A percentile compares a stretch with the other conserved stretches of the same genome.
These are phyloP conservation scores for Ogataea pignaliae DNA, from an alignment of 805 yeast genomes.

Conservation along the genomic window DNA sequence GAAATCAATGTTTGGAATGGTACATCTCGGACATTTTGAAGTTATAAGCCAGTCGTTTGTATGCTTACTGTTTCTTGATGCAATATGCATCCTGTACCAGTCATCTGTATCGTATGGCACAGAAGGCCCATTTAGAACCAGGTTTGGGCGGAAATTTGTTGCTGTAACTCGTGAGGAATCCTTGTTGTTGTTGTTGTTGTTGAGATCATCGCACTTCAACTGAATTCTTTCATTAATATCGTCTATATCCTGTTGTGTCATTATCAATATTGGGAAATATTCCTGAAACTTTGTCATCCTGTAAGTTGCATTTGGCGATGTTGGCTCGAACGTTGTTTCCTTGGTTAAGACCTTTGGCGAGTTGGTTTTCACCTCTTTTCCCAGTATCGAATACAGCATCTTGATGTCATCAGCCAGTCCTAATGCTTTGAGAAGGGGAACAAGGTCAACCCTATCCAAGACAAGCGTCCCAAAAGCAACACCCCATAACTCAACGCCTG, in stretches of 20 bases:
- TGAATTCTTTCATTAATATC: slow-evolving; percentile 11
- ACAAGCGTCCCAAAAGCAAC: slow-evolving; percentile 17
- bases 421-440: slow-evolving; percentile 8
- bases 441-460: slow-evolving; percentile 10
- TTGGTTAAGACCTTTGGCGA: slow-evolving; percentile 13
- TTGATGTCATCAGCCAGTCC: slow-evolving; percentile 10
- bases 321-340: slow-evolving; percentile 1
- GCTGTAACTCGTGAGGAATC: slow-evolving; percentile 2
- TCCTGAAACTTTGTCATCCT: slow-evolving; percentile 25
- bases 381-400: slow-evolving; percentile 18
- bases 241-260: slow-evolving; percentile 17
- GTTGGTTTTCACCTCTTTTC: slow-evolving; percentile 23
- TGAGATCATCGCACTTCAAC: no score
- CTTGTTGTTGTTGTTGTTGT: not conserved
- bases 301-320: slow-evolving; percentile 8
- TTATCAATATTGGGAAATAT: slow-evolving; percentile 22
- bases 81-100: slow-evolving; percentile 20
- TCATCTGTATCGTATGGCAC: slow-evolving; percentile 20
- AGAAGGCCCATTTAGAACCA: slow-evolving; percentile 12
- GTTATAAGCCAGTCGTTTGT: slow-evolving; percentile 20
- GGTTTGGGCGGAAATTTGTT: slow-evolving; percentile 22
- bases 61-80: slow-evolving; percentile 1
- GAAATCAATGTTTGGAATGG: slow-evolving; percentile 22
- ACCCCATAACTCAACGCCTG: slow-evolving; percentile 22
- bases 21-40: slow-evolving; percentile 27